phyloP scores from a whole-genome alignment of 2,329 filamentous ascomycete genomes.

The Colletotrichum gigasporum region DNA sequence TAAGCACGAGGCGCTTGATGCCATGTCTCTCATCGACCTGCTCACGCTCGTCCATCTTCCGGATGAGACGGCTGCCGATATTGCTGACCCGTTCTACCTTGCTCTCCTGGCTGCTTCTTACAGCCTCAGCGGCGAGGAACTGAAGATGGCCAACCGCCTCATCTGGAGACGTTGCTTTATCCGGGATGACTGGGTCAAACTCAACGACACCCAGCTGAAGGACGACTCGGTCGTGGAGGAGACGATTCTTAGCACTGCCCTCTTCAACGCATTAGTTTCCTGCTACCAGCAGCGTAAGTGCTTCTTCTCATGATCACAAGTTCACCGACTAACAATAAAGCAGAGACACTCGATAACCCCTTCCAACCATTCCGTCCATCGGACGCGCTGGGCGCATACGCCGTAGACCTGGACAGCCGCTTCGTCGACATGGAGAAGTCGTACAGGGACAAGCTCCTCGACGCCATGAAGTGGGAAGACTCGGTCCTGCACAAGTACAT shows the following conservation, averaged over 20 bases:
- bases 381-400: slow-evolving; percentile 67
- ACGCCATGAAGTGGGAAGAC: slow-evolving; percentile 80
- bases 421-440: slow-evolving; percentile 69
- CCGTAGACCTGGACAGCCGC: slow-evolving; percentile 68
- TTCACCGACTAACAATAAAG: slow-evolving; percentile 38
- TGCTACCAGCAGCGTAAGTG: slow-evolving; percentile 69
- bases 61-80: slow-evolving; percentile 58
- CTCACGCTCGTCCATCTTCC: slow-evolving; percentile 76
- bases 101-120: slow-evolving; percentile 72
- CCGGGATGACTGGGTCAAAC: slow-evolving; percentile 82
- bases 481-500: slow-evolving; percentile 70
- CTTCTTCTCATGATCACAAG: slow-evolving; percentile 6
- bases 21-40: slow-evolving; percentile 74
- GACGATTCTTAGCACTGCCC: slow-evolving; percentile 70
- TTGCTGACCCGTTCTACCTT: slow-evolving; percentile 76
- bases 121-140: slow-evolving; percentile 64
- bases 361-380: slow-evolving; percentile 60
- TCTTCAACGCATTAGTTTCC: slow-evolving; percentile 73
- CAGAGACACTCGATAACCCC: slow-evolving; percentile 53
- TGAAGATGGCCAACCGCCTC: slow-evolving; percentile 65
- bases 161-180: slow-evolving; percentile 92
- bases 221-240: slow-evolving; percentile 74
- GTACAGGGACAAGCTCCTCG: slow-evolving; percentile 72
- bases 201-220: slow-evolving; percentile 81
- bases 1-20: slow-evolving; percentile 75